Evolutionary conservation across 176 grass and related monocot species (phyloP).

Genomic region (Calamus simplicifolius): DNA sequence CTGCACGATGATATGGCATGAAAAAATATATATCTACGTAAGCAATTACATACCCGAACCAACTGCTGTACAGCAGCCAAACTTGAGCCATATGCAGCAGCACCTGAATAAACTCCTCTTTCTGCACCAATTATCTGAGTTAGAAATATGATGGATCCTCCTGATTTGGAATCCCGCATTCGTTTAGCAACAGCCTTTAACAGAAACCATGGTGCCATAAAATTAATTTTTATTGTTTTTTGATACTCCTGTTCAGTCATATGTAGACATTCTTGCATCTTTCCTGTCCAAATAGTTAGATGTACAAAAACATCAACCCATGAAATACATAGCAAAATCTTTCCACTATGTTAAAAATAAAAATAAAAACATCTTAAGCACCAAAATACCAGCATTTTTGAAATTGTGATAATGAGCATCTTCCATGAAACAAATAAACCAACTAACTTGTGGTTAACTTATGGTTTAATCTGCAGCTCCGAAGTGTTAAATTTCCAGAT

Average conservation of each 20-base stretch:
- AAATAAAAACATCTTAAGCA: background rate
- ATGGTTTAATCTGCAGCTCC: too few species aligned
- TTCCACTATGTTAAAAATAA: background rate
- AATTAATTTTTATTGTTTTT: slow-evolving; percentile 60
- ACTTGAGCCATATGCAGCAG: slow-evolving; percentile 69
- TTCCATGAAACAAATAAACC: too few species aligned
- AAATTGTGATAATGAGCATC: too few species aligned
- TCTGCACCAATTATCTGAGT: slow-evolving; percentile 85
- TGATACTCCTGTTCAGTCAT: slow-evolving; percentile 56
- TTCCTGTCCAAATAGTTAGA: slow-evolving; percentile 29
- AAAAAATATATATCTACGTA: background rate
- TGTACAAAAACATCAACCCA: background rate
- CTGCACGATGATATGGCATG: background rate
- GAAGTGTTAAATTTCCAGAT: too few species aligned
- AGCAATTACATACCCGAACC: slow-evolving; percentile 33
- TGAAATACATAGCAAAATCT: background rate
- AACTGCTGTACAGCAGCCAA: slow-evolving; percentile 78
- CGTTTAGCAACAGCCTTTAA: slow-evolving; percentile 48
- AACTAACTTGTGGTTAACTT: too few species aligned
- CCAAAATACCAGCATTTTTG: background rate
- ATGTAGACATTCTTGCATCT: slow-evolving; percentile 55
- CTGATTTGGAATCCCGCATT: slow-evolving; percentile 35
- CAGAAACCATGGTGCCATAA: slow-evolving; percentile 72
- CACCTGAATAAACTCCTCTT: slow-evolving; percentile 78
- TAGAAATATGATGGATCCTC: slow-evolving; percentile 66